These are phyloP conservation scores for Vitellaria paradoxa DNA, from an alignment of 179 eudicot species.

Conservation along the genomic window DNA sequence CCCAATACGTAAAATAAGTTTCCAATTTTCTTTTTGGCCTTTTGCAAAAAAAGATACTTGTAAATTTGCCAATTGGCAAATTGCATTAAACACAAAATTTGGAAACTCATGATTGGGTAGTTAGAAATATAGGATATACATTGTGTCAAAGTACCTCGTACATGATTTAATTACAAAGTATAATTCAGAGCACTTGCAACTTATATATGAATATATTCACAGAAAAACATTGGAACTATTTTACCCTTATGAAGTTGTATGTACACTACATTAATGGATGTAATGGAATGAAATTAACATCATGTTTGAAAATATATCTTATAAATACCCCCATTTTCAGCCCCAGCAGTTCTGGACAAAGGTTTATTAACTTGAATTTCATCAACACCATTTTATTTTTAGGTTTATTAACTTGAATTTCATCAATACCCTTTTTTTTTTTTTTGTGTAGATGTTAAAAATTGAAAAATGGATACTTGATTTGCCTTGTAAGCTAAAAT, in stretches of 20 bases:
- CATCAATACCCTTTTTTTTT: too few species aligned
- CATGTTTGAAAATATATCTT: neutral
- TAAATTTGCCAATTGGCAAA: too few species aligned
- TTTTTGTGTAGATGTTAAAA: too few species aligned
- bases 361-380: neutral
- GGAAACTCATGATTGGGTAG: too few species aligned
- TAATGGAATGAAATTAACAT: neutral
- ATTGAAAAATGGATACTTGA: neutral
- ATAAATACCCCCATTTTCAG: neutral
- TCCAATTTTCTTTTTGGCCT: neutral
- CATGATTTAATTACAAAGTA: too few species aligned
- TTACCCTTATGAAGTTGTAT: neutral
- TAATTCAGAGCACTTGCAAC: neutral
- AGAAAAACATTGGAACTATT: neutral
- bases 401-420: neutral
- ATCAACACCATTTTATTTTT: too few species aligned
- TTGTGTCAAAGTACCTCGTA: too few species aligned
- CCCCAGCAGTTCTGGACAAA: neutral
- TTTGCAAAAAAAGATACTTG: too few species aligned
- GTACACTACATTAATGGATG: neutral
- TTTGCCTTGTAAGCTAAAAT: neutral
- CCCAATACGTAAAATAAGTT: neutral
- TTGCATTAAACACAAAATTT: too few species aligned
- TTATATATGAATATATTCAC: neutral
- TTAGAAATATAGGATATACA: too few species aligned